Evolutionary conservation across 805 yeast genomes (phyloP), one percentile per base, ranked within the genome.

Genomic region (Lachancea kluyveri): DNA sequence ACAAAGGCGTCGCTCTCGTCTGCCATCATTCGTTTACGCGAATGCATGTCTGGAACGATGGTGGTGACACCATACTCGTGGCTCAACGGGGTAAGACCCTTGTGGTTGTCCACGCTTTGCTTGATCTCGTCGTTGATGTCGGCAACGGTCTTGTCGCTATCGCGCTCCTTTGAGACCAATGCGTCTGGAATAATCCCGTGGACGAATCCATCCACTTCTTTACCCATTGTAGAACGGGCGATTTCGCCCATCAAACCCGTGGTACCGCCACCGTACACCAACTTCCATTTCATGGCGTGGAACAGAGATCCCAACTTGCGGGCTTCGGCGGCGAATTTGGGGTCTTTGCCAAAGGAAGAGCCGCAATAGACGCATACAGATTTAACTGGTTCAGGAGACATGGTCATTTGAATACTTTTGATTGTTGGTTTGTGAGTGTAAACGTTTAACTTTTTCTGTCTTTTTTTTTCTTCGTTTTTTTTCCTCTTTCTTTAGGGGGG

Each of bases 211-310:
- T 52, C 54, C 11, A 40, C 33, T 17, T 53, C 68, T 29, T 50
- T 46, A 2, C 57, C 59, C 42, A 76, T 74, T 27, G 77, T 71
- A 1, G 81, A 69, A 34, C 72, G 67, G 7, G 90, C 88, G 36
- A 83, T 74, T 4, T 73, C 66, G 8, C 92, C 92, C 88, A 83
- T 83, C 30, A 83, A 54, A 4, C 92, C 90, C 2, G 87, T 80
- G 20, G 90, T 77, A 13, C 95, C 95, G 23, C 95, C 95, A 28
- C 95, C 95, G 48, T 86, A 85, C 7, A 85, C 90, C 24, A 85
- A 61, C 3, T 85, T 85, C 78, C 85, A 83, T 34, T 70, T 65
- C 31, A 65, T 63, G 13, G 55, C 45, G 15, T 85, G 82, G 40
- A 85, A 55, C 17, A 66, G 46, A 29, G 60, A 44, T 15, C 94